Evolutionary conservation across 371 early-diverging fungal genomes (phyloP).

Genomic region (Vairimorpha ceranae): DNA sequence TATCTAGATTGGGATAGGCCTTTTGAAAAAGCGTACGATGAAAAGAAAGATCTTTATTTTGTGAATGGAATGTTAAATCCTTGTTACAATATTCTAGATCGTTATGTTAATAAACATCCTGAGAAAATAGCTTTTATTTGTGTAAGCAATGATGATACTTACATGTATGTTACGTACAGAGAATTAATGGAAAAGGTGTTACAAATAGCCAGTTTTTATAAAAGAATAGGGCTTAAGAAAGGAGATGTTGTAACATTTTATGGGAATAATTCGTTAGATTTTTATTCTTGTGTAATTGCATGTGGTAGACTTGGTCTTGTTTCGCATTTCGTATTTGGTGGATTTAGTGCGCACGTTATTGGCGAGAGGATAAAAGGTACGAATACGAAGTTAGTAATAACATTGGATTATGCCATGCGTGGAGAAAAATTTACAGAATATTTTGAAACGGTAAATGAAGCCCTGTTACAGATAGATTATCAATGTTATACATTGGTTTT

Average conservation of each 20-base stretch:
- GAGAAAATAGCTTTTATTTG: constrained; percentile 75
- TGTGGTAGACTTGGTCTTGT: constrained; percentile 81
- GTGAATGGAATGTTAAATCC: constrained; percentile 82
- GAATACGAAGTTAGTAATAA: constrained; percentile 78
- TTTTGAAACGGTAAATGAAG: constrained; percentile 72
- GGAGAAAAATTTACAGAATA: constrained; percentile 79
- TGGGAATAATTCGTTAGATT: constrained; percentile 84
- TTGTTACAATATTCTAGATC: constrained; percentile 89
- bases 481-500: constrained; percentile 72
- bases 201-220: constrained; percentile 72
- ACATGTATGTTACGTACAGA: constrained; percentile 71
- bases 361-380: constrained; percentile 85
- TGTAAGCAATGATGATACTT: constrained; percentile 76
- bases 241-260: constrained; percentile 84
- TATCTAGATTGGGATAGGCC: constrained; percentile 31
- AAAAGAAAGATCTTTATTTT: constrained; percentile 69
- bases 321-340: constrained; percentile 88
- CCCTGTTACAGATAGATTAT: constrained; percentile 64
- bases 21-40: constrained; percentile 28
- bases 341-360: constrained; percentile 76
- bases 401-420: constrained; percentile 76
- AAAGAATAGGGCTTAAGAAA: constrained; percentile 68
- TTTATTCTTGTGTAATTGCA: constrained; percentile 80
- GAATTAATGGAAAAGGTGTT: constrained; percentile 72
- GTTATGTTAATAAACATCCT: constrained; percentile 67